Conservation (phyloP, 2,329 filamentous ascomycete species). For the Geoglossum cookeanum region DNA sequence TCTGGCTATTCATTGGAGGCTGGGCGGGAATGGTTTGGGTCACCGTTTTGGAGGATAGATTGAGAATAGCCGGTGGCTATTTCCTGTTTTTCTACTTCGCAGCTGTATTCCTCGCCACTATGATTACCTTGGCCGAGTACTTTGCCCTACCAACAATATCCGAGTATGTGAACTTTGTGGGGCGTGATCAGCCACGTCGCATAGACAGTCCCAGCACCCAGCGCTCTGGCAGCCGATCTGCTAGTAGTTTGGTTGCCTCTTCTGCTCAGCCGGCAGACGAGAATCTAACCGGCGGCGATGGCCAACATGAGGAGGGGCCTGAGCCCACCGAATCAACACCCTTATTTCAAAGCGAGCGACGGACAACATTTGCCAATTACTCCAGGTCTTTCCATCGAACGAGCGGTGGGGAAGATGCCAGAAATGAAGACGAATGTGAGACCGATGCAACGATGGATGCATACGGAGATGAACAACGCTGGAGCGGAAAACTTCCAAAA, state of each 20-base stretch:
- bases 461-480: constrained; percentile 61
- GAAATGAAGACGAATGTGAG: constrained; percentile 11
- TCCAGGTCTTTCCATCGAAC: constrained; percentile 12
- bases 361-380: constrained; percentile 36
- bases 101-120: constrained; percentile 50
- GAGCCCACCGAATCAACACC: constrained; percentile 34
- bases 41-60: constrained; percentile 58
- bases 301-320: constrained; percentile 7
- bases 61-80: constrained; percentile 58
- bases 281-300: constrained; percentile 7
- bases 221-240: neutral
- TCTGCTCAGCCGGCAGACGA: constrained; percentile 26
- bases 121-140: constrained; percentile 62
- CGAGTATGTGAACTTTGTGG: constrained; percentile 12
- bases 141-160: constrained; percentile 51
- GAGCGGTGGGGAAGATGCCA: constrained; percentile 9
- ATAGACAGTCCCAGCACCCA: neutral
- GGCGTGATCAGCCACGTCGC: neutral
- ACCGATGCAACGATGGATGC: constrained; percentile 8
- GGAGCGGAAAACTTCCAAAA: constrained; percentile 59
- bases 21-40: constrained; percentile 55
- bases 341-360: constrained; percentile 25
- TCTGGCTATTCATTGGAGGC: constrained; percentile 65
- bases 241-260: constrained; percentile 11
- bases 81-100: constrained; percentile 64